Percentiles rank a stretch among this genome's conserved stretches.
Evolutionary conservation across 345 rosid genomes (phyloP).

Genomic region (Camelina laxa): DNA sequence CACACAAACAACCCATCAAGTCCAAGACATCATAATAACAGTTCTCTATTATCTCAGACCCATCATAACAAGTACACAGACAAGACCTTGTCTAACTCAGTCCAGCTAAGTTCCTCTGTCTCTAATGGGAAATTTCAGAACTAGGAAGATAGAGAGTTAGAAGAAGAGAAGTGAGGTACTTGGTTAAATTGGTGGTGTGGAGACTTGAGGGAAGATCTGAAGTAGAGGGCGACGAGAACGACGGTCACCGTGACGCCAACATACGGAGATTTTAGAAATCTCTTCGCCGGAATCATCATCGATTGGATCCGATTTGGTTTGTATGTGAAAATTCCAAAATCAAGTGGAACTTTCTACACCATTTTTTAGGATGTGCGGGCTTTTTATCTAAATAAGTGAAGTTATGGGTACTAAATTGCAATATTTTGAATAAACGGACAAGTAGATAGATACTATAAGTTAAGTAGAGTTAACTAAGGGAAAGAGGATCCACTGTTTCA

Average conservation of each 20-base stretch:
- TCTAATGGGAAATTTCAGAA: neutral
- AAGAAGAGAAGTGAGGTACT: conserved; percentile 42
- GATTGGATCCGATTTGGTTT: conserved; percentile 32
- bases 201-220: conserved; percentile 50
- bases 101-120: neutral
- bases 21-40: neutral
- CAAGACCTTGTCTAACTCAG: neutral
- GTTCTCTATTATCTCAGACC: neutral
- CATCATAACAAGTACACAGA: conserved; percentile 11
- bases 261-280: conserved; percentile 45
- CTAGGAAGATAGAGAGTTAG: neutral
- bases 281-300: conserved; percentile 43
- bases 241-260: conserved; percentile 51
- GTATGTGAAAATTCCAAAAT: conserved; percentile 1
- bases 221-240: conserved; percentile 52
- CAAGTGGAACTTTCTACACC: neutral
- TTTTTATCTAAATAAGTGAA: neutral
- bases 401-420: neutral
- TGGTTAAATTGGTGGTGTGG: conserved; percentile 48
- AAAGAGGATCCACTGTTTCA: no score
- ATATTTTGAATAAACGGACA: neutral
- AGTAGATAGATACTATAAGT: no score
- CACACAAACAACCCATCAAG: conserved; percentile 2
- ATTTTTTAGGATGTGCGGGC: conserved; percentile 5
- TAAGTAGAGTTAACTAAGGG: no score